These are phyloP conservation scores for Themeda triandra DNA, from an alignment of 176 grass and related monocot genomes.

Conservation along the genomic window DNA sequence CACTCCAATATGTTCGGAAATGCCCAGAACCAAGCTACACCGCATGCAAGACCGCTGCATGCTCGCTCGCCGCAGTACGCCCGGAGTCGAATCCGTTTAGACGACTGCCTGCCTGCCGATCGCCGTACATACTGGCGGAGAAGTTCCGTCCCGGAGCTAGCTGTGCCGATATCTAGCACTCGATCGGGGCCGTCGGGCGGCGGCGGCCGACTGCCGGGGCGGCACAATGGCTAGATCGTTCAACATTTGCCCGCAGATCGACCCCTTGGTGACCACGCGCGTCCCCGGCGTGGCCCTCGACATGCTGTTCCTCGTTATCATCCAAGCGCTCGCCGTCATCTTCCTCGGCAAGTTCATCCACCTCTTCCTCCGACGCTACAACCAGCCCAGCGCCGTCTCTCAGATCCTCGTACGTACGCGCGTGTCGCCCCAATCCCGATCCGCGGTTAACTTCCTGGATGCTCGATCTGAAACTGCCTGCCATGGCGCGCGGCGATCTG, in stretches of 20 bases:
- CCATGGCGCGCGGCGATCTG: not conserved
- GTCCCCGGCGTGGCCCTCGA: slow-evolving; percentile 47
- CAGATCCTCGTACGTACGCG: slow-evolving; percentile 44
- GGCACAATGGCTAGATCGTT: slow-evolving; percentile 20
- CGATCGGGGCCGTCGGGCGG: not conserved
- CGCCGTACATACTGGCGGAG: not conserved
- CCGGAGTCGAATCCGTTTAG: not conserved
- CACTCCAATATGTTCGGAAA: slow-evolving; percentile 9
- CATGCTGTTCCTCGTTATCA: slow-evolving; percentile 44
- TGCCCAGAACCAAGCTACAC: not conserved
- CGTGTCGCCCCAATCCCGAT: not conserved
- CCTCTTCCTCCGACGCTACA: slow-evolving; percentile 43
- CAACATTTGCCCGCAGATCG: slow-evolving; percentile 8
- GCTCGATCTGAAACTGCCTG: not conserved
- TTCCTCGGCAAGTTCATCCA: slow-evolving; percentile 38
- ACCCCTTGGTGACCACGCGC: not conserved
- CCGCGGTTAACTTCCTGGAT: not conserved
- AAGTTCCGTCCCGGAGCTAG: not conserved
- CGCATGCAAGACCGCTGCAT: not conserved
- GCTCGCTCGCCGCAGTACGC: not conserved
- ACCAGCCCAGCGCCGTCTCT: slow-evolving; percentile 41
- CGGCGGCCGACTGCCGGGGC: not conserved
- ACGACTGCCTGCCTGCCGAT: not conserved
- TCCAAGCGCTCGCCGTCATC: slow-evolving; percentile 40
- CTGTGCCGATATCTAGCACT: not conserved